Evolutionary conservation across 2,329 filamentous ascomycete species (phyloP).

Genomic region (Cercospora berteroae): DNA sequence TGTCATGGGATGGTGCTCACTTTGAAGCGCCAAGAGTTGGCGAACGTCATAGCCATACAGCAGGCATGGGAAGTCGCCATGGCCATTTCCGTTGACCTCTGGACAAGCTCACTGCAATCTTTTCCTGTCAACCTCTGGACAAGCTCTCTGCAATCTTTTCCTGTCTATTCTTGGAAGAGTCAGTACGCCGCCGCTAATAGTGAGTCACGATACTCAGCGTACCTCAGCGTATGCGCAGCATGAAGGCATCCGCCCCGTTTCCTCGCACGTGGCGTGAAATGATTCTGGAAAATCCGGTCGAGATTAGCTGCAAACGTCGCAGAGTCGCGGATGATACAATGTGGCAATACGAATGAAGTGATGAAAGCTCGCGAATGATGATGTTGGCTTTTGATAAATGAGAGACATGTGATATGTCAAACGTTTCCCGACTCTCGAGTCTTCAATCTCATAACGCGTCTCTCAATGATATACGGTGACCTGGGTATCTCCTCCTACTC

Average conservation of each 20-base stretch:
- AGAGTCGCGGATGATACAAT: not conserved
- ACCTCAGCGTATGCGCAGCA: not conserved
- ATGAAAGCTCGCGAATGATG: not conserved
- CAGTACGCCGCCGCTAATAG: not conserved
- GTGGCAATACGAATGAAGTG: not conserved
- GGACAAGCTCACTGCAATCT: not conserved
- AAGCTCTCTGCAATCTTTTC: not conserved
- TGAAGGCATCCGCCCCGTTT: not conserved
- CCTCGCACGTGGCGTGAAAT: not conserved
- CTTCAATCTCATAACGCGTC: not conserved
- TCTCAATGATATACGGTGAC: not conserved
- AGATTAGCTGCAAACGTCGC: not conserved
- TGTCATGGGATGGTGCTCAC: not conserved
- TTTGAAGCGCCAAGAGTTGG: not conserved
- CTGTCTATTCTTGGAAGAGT: not conserved
- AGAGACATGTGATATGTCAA: not conserved
- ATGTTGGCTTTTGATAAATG: not conserved
- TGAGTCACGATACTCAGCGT: not conserved
- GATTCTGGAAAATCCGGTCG: not conserved
- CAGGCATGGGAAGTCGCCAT: not conserved
- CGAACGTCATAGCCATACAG: not conserved
- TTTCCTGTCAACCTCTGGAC: no score
- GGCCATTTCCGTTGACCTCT: not conserved
- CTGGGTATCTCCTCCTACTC: not conserved
- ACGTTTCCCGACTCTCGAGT: not conserved